These are phyloP conservation scores for Panellus pusillus DNA, from an alignment of 768 basidiomycete genomes.

Conservation along the genomic window DNA sequence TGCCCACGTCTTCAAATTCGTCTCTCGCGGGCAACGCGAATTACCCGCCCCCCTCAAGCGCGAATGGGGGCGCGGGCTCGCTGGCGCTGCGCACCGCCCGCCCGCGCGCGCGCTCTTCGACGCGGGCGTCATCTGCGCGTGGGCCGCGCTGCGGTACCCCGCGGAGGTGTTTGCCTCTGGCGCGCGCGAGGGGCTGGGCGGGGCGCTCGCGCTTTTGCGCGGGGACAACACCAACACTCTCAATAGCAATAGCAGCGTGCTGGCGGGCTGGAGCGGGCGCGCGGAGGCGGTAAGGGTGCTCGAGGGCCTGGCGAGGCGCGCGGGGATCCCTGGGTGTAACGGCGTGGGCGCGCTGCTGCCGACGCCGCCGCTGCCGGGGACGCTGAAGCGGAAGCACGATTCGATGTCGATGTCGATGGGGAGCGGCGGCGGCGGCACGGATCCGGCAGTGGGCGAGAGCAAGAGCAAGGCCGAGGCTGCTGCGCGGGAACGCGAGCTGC, in stretches of 20 bases:
- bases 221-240: not conserved
- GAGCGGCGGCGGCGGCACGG: no score
- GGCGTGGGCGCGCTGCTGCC: conserved; percentile 2
- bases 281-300: conserved; percentile 27
- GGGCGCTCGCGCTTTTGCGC: conserved; percentile 12
- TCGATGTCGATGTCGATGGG: conserved; percentile 12
- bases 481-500: conserved; percentile 7
- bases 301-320: conserved; percentile 25
- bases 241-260: not conserved
- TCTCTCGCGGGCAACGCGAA: no score
- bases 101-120: conserved; percentile 65
- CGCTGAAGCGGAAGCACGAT: conserved; percentile 33
- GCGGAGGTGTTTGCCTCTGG: conserved; percentile 44
- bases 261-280: conserved; percentile 1
- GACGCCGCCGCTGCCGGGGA: not conserved
- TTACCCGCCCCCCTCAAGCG: no score
- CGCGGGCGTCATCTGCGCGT: conserved; percentile 63
- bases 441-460: not conserved
- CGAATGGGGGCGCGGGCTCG: conserved; percentile 6
- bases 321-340: conserved; percentile 15
- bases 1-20: no score
- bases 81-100: conserved; percentile 57
- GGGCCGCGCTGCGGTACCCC: conserved; percentile 58
- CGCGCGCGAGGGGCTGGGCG: conserved; percentile 39
- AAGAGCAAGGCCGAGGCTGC: not conserved